Conservation (phyloP, 2,329 filamentous ascomycete genomes). For the Venturia nashicola region DNA sequence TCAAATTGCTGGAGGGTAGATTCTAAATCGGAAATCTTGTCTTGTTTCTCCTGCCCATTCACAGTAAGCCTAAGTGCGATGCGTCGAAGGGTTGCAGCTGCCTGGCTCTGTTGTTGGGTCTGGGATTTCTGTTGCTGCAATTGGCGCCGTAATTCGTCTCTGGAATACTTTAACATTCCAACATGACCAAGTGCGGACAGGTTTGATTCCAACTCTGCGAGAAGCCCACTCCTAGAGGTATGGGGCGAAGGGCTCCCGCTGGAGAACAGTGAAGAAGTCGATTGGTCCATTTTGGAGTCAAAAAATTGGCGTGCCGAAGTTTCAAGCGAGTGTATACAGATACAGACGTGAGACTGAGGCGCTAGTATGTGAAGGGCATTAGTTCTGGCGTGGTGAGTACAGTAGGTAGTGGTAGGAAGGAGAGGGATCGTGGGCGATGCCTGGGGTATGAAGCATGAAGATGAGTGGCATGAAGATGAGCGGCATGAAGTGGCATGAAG, state of each 20-base stretch:
- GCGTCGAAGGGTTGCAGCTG: not conserved
- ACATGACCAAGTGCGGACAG: slow-evolving; percentile 9
- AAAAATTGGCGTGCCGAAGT: not conserved
- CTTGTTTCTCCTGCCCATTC: slow-evolving; percentile 1
- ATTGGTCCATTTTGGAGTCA: not conserved
- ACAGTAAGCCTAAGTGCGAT: slow-evolving; percentile 6
- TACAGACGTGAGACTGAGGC: not conserved
- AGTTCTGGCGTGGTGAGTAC: not conserved
- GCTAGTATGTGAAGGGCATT: not conserved
- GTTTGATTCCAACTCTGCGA: slow-evolving; percentile 7
- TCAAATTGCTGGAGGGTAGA: not conserved
- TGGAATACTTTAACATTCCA: slow-evolving; percentile 8
- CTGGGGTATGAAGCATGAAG: not conserved
- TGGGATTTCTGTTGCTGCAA: not conserved
- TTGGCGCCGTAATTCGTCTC: slow-evolving; percentile 2
- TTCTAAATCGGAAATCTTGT: not conserved
- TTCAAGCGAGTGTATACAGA: not conserved
- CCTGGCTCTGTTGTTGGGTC: not conserved
- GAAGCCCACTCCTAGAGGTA: not conserved
- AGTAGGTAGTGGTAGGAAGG: not conserved
- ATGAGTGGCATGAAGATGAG: not conserved
- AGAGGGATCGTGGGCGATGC: not conserved
- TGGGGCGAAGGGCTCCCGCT: not conserved
- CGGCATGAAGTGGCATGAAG: not conserved
- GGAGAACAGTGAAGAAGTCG: not conserved